Percentiles rank a stretch among this genome's conserved stretches.
These are phyloP conservation scores for Puya raimondii DNA, from an alignment of 176 grass and related monocot genomes.

Conservation along the genomic window DNA sequence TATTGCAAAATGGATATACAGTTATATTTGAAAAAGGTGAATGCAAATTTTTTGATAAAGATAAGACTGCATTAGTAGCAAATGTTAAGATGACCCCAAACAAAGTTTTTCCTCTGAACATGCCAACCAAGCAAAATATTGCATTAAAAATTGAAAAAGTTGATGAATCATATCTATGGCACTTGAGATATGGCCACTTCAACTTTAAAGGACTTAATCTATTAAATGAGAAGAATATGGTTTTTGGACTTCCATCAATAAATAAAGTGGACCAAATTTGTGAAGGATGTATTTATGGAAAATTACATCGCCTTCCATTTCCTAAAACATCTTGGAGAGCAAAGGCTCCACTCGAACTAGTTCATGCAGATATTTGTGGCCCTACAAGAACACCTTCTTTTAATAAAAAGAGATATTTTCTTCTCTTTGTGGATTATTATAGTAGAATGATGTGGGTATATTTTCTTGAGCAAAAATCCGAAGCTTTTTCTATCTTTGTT, in stretches of 20 bases:
- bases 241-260: too few relatives aligned
- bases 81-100: too few relatives aligned
- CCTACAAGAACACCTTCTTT: background rate
- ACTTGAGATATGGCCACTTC: too few relatives aligned
- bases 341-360: background rate
- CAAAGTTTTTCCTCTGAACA: too few relatives aligned
- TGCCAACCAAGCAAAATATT: background rate
- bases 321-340: background rate
- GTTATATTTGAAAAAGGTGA: background rate
- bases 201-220: too few relatives aligned
- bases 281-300: too few relatives aligned
- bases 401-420: slow-evolving; percentile 1
- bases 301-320: too few relatives aligned
- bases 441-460: slow-evolving; percentile 3
- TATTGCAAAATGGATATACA: too few relatives aligned
- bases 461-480: slow-evolving; percentile 7
- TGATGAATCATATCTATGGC: too few relatives aligned
- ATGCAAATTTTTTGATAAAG: background rate
- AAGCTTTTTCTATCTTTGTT: background rate
- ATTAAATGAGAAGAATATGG: too few relatives aligned
- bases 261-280: too few relatives aligned
- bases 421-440: slow-evolving; percentile 1
- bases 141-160: background rate
- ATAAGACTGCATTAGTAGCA: too few relatives aligned
- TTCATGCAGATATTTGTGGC: slow-evolving; percentile 1